Percentiles rank a stretch among this genome's conserved stretches.
Conservation (phyloP, 2,329 filamentous ascomycete species). For the Claviceps quebecensis region DNA sequence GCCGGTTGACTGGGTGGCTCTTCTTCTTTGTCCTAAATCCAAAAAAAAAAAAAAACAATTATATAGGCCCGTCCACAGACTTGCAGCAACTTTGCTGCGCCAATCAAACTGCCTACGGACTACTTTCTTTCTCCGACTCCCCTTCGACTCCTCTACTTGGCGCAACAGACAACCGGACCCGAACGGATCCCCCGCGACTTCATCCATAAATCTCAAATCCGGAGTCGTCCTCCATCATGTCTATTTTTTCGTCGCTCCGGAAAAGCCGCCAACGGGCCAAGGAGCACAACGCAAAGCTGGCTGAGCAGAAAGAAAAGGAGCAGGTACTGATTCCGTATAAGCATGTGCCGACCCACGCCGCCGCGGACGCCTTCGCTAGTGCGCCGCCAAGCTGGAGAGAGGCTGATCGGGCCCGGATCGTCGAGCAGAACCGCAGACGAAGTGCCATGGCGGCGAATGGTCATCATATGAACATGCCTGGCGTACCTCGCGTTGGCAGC, state of each 20-base stretch:
- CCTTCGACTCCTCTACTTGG: background rate
- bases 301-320: constrained; percentile 31
- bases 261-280: constrained; percentile 40
- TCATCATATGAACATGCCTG: constrained; percentile 23
- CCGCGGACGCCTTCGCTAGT: constrained; percentile 40
- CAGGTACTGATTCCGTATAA: constrained; percentile 31
- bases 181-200: background rate
- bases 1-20: background rate
- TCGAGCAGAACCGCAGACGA: constrained; percentile 35
- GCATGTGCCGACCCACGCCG: constrained; percentile 49
- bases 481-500: constrained; percentile 31
- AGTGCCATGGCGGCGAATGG: constrained; percentile 32
- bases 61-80: background rate
- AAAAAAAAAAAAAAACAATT: no score
- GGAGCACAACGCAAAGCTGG: constrained; percentile 34
- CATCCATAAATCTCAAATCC: background rate
- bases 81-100: background rate
- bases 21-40: background rate
- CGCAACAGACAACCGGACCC: background rate
- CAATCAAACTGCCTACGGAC: background rate
- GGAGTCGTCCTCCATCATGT: constrained; percentile 26
- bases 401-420: constrained; percentile 31
- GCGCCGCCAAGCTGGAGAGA: constrained; percentile 37
- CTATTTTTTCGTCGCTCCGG: constrained; percentile 41
- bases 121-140: background rate